Base-by-base conservation (phyloP, 177 flowering plant genomes). In the Vitis hybrid region DNA sequence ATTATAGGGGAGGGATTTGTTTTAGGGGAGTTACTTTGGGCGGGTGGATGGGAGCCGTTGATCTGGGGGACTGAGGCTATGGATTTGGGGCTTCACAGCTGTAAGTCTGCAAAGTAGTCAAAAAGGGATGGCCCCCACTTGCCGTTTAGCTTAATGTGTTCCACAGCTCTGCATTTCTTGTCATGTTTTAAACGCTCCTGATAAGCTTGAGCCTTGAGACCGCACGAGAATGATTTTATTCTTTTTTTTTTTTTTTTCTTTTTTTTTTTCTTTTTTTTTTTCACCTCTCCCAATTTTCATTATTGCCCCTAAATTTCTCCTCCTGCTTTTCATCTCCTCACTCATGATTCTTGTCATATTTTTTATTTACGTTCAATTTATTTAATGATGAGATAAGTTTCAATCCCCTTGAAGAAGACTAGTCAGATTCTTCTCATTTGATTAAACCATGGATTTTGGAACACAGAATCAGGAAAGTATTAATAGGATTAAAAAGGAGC, bases 101-200 rank as follows among this genome's bases (percentile, higher is more conserved):
- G 76, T 72, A 52, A 52, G 52, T 18, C 56, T 41, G 60, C 51
- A 64, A 66, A 65, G 59, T 73, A 68, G 79, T 76, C 76, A 76
- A 79, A 81, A 79, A 66, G n/a, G 20, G 4, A 2, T 21, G 46
- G 73, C 65, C n/a, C 82, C 79, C 73, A 54, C 73, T 63, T 69
- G 61, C 69, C 54, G 46, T 71, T 70, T 79, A 41, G 6, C 9
- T 41, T 41, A 41, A 4, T 66, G 52, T 72, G 75, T 51, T 61
- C 32, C 65, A 84, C 84, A 84, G 84, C 84, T 79, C 52, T 32
- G 27, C 32, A 51, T 54, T 65, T 64, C 74, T 81, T 81, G 82
- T 72, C 84, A 81, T 75, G 84, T 81, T 76, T 83, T 63, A 76
- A 78, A 78, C 76, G 81, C 75, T 58, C 70, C 67, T n/a, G 24